Conservation (phyloP, 805 yeast genomes). For the Yamadazyma olivae region DNA sequence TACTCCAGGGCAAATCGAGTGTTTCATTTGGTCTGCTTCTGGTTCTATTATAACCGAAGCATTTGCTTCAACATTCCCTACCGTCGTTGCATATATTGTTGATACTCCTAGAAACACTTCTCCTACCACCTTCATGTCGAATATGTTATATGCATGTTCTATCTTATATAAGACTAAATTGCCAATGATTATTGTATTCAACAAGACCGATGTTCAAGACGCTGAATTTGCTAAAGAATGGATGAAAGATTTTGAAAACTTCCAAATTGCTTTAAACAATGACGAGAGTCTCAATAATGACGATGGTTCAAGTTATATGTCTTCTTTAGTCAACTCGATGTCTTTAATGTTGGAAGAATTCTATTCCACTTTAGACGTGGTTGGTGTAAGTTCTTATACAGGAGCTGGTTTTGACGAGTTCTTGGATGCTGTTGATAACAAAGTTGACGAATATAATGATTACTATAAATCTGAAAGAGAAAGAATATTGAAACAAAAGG, state of each 20-base stretch:
- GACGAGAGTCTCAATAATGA: constrained; percentile 67
- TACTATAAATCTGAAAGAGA: constrained; percentile 87
- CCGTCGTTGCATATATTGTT: constrained; percentile 91
- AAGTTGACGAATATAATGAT: constrained; percentile 82
- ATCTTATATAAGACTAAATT: constrained; percentile 91
- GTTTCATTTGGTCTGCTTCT: constrained; percentile 97
- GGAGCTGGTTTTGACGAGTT: constrained; percentile 95
- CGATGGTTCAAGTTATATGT: constrained; percentile 78
- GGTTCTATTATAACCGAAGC: constrained; percentile 97
- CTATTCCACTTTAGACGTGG: constrained; percentile 88
- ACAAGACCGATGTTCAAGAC: constrained; percentile 85
- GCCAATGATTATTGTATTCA: constrained; percentile 96
- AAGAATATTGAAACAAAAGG: constrained; percentile 69
- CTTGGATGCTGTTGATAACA: constrained; percentile 75
- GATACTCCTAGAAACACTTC: constrained; percentile 94
- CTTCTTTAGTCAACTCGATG: constrained; percentile 90
- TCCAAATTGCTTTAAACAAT: constrained; percentile 71
- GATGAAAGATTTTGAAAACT: constrained; percentile 95
- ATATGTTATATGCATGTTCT: constrained; percentile 97
- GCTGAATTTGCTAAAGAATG: constrained; percentile 90
- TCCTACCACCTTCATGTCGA: constrained; percentile 96
- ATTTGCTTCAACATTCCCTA: constrained; percentile 93
- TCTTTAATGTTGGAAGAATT: constrained; percentile 94
- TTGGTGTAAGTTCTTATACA: constrained; percentile 87
- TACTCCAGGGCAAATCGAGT: constrained; percentile 98